Conservation (phyloP, 78 protist genomes). For the Dictyostelium intermedium region DNA sequence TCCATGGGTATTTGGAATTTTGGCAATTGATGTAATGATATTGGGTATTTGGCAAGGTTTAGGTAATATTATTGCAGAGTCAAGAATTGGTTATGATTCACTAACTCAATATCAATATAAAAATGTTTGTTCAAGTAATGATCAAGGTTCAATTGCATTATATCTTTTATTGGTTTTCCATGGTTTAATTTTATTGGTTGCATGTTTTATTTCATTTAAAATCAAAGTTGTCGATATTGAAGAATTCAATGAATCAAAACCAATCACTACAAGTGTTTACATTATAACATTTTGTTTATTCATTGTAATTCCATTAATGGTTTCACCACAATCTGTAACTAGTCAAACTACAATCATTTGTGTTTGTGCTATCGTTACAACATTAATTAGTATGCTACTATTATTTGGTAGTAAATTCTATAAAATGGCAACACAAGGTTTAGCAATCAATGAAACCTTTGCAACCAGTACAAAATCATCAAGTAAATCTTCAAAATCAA, state of each 20-base stretch:
- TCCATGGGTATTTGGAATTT: conserved; percentile 11
- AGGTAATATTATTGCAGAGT: not conserved
- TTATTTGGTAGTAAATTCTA: conserved; percentile 22
- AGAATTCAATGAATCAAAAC: conserved; percentile 18
- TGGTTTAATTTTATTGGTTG: conserved; percentile 33
- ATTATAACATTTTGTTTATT: conserved; percentile 41
- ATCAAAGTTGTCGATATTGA: conserved; percentile 19
- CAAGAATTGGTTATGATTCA: not conserved
- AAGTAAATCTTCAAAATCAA: not conserved
- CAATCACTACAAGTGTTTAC: conserved; percentile 23
- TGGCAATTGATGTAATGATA: not conserved
- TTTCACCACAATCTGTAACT: not conserved
- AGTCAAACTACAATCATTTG: conserved; percentile 19
- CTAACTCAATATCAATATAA: not conserved
- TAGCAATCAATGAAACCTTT: conserved; percentile 2
- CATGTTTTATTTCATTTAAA: conserved; percentile 37
- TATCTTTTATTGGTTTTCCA: conserved; percentile 17
- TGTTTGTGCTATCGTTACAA: conserved; percentile 12
- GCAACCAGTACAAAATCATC: not conserved
- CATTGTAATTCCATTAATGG: conserved; percentile 45
- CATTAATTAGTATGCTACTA: not conserved
- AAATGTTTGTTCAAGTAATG: not conserved
- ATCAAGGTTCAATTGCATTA: not conserved
- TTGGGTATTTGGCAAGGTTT: not conserved
- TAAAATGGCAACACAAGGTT: not conserved